phyloP scores from a whole-genome alignment of 2,329 filamentous ascomycete species.

The Dactylellina haptotyla region DNA sequence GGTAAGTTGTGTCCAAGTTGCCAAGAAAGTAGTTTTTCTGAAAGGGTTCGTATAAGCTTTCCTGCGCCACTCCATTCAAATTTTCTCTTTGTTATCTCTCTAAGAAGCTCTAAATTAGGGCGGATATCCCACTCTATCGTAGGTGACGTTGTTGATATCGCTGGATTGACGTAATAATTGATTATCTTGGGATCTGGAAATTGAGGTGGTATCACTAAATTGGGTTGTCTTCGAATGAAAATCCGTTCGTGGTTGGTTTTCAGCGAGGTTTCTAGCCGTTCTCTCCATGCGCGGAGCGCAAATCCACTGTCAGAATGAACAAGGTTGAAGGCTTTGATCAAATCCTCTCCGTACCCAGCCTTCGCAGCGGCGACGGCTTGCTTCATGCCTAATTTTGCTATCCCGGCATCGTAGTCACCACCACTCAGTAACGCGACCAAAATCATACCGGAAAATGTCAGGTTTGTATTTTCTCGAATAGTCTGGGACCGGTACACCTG shows the following conservation, averaged over 20 bases:
- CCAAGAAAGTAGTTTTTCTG: slow-evolving; percentile 77
- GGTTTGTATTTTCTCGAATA: slow-evolving; percentile 69
- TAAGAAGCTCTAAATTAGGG: slow-evolving; percentile 74
- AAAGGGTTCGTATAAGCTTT: slow-evolving; percentile 83
- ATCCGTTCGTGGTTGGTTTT: slow-evolving; percentile 82
- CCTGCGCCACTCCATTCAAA: slow-evolving; percentile 85
- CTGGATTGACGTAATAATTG: slow-evolving; percentile 86
- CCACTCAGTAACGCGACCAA: slow-evolving; percentile 93
- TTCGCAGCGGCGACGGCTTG: slow-evolving; percentile 88
- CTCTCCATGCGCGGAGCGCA: slow-evolving; percentile 76
- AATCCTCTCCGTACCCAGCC: slow-evolving; percentile 81
- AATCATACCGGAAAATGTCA: slow-evolving; percentile 90
- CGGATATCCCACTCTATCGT: slow-evolving; percentile 68
- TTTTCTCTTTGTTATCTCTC: slow-evolving; percentile 78
- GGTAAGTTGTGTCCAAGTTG: slow-evolving; percentile 64
- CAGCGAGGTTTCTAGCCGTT: slow-evolving; percentile 77
- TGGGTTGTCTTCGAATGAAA: slow-evolving; percentile 80
- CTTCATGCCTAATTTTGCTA: slow-evolving; percentile 87
- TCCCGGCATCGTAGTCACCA: slow-evolving; percentile 90
- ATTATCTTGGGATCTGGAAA: slow-evolving; percentile 85
- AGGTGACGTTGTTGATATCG: slow-evolving; percentile 70
- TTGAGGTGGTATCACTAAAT: slow-evolving; percentile 77
- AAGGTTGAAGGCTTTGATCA: slow-evolving; percentile 61
- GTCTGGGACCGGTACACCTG: slow-evolving; percentile 71
- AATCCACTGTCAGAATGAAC: slow-evolving; percentile 72